These are phyloP conservation scores for Gardenia jasminoides DNA, from an alignment of 257 asterid genomes.

Conservation along the genomic window DNA sequence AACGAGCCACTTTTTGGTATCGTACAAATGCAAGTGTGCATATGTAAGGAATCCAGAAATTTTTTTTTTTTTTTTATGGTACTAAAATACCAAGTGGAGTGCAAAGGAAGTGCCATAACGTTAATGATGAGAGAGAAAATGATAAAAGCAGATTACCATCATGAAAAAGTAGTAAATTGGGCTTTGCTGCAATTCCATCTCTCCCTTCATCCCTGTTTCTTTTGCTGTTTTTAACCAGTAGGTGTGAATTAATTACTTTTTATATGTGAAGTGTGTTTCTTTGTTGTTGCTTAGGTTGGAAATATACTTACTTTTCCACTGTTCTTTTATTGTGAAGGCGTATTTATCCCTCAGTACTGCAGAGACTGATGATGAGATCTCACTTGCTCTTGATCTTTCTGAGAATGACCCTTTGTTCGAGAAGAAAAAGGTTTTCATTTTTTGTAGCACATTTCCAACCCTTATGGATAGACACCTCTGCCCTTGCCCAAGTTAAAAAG, in stretches of 20 bases:
- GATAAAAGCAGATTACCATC: neutral
- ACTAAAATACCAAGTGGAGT: neutral
- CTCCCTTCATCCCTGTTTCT: neutral
- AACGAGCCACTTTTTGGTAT: neutral
- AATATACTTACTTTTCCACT: neutral
- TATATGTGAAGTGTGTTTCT: neutral
- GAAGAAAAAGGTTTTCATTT: conserved; percentile 57
- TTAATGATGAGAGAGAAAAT: neutral
- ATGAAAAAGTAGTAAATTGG: neutral
- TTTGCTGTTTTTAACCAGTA: too few relatives aligned
- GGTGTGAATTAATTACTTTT: neutral
- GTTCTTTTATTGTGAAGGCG: conserved; percentile 34
- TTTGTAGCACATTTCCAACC: neutral
- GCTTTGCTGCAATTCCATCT: neutral
- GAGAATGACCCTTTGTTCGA: conserved; percentile 56
- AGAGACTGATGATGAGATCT: conserved; percentile 39
- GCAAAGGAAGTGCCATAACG: neutral
- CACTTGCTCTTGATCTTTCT: conserved; percentile 52
- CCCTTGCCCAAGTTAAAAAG: too few relatives aligned
- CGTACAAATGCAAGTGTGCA: conserved; percentile 6
- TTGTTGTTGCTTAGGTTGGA: neutral
- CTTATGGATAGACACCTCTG: too few relatives aligned
- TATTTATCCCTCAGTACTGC: conserved; percentile 12
- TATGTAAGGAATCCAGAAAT: neutral
- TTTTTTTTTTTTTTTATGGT: neutral